Evolutionary conservation across 441 rosid genomes (phyloP), one percentile per base, ranked within the genome.

Genomic region (Erodium moschatum): DNA sequence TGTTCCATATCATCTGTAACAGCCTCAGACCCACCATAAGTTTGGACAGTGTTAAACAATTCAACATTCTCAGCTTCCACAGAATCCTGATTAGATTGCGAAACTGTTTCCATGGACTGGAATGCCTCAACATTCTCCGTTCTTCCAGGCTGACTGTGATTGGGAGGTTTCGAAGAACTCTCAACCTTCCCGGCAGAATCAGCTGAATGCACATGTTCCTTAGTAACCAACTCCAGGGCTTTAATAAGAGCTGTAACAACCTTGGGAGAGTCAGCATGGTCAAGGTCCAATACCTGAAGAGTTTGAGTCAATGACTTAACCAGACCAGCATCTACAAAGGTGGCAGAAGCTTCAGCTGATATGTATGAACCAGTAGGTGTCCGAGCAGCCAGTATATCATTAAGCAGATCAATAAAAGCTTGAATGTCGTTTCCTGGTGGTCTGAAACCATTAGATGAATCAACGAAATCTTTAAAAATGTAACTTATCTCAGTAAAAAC

Each of bases 1-100:
- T 91, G 97, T 72, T 94, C 97, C 99, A 91, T 94, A 75, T 91
- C 97, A 79, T 91, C 97, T 19, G 87, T 86, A 76, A 88, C 89
- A 79, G 91, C 88, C 82, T 87, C 97, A 72, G 94, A 86, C 40
- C 84, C 89, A 74, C 85, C 90, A 76, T 77, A 86, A 64, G 78
- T 81, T 58, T 81, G 90, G 42, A 75, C 80, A 68, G 80, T 72
- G 79, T 80, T 84, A 79, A 80, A 82, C 68, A 82, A 79, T 64
- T 84, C 91, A 75, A 71, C 81, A 79, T 74, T 83, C 64, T 83
- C 89, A 68, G 81, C 88, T 71, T 76, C 80, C 74, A 79, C 69
- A 48, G 96, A 67, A 79, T 86, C 89, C 19, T 77, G 86, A 79
- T 81, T 85, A 44, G 88, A 80, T 74, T 79, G 89, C 10, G 86